Base-by-base conservation (phyloP, 2,329 filamentous ascomycete genomes). In the Lecanoromycetidae sp. region DNA sequence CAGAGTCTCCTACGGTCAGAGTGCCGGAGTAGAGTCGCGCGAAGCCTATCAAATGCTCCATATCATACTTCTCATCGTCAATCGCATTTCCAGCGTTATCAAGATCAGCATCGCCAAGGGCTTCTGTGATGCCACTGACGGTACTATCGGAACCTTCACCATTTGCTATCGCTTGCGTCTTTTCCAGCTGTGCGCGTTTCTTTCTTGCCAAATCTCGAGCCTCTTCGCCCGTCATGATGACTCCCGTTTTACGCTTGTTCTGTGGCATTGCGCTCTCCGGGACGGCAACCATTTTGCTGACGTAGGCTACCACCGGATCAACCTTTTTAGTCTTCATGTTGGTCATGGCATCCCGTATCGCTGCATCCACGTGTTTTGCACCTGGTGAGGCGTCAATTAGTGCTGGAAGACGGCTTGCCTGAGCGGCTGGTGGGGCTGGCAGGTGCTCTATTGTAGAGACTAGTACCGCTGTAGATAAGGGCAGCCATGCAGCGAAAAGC, bases 261-360 rank as follows among this genome's bases (percentile, higher is more conserved):
- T 90, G 78, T 0, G 86, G 84, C 4, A 98, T 70, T 57, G 98
- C 90, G 63, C 86, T 95, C 59, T 93, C 86, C 0, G 87, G 90
- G 10, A 98, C 75, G 0, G 91, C 91, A 1, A 96, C 85, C 87
- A 98, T 95, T 63, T 98, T 98, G 67, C 90, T 96, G 51, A 98
- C 85, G 55, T 94, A 98, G 7, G 86, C 90, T 1, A 98, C 86
- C 0, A 94, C 79, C 0, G 90, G 88, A 48, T 84, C 82, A 0
- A 79, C 72, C 32, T 76, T 71, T 0, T 72, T 73, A 3, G 77
- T 77, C 58, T 84, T 84, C 60, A 94, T 95, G 0, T 79, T 72
- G 2, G 84, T 67, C 80, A 96, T 90, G 4, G 90, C 86, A n/a
- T 83, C 71, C 56, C 79, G 82, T 45, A 96, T 68, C 5, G 71